Evolutionary conservation across 176 grass and related monocot genomes (phyloP).

Genomic region (Tillandsia leiboldiana): DNA sequence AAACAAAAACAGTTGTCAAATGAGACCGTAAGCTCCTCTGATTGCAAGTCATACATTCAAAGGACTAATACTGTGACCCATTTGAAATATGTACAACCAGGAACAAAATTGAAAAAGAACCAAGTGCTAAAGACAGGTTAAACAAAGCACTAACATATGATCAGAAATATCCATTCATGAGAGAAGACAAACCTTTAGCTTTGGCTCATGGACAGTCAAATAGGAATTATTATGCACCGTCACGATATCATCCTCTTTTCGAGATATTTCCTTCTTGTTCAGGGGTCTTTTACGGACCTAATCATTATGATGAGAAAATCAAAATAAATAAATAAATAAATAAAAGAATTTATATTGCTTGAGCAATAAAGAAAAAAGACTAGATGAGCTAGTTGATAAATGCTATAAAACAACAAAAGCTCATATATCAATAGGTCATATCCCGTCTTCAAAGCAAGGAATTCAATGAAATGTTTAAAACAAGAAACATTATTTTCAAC

Average conservation of each 20-base stretch:
- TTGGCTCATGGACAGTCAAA: slow-evolving; percentile 89
- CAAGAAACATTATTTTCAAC: too few relatives aligned
- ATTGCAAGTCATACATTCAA: background rate
- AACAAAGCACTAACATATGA: background rate
- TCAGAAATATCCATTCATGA: slow-evolving; percentile 5
- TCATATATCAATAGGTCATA: too few relatives aligned
- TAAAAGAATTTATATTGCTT: background rate
- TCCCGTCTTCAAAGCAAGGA: too few relatives aligned
- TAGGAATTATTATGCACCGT: slow-evolving; percentile 57
- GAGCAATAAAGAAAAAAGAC: background rate
- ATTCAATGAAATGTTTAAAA: too few relatives aligned
- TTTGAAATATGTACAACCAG: background rate
- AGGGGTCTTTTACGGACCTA: slow-evolving; percentile 97
- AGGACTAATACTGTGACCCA: background rate
- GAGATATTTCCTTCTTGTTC: slow-evolving; percentile 92
- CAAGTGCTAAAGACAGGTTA: slow-evolving; percentile 4
- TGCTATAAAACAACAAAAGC: too few relatives aligned
- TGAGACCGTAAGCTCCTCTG: background rate
- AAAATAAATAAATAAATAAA: background rate
- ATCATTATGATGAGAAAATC: slow-evolving; percentile 25
- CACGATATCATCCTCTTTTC: slow-evolving; percentile 96
- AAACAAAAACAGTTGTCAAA: background rate
- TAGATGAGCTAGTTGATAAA: background rate
- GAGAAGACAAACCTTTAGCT: slow-evolving; percentile 60
- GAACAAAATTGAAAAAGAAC: slow-evolving; percentile 1